phyloP scores from a whole-genome alignment of 495 filamentous ascomycete species.

The Hamigera avellanea region DNA sequence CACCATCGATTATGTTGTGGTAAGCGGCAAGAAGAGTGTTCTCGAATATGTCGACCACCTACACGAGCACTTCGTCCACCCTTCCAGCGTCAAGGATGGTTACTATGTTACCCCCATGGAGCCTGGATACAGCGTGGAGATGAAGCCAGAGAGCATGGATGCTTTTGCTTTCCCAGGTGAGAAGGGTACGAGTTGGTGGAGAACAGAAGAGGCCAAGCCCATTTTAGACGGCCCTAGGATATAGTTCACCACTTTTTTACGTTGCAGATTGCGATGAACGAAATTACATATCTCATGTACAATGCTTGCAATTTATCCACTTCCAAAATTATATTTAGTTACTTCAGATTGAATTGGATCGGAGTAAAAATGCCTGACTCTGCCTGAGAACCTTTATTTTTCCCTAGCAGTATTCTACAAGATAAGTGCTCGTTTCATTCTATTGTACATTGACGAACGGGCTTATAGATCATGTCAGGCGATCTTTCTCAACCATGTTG shows the following conservation, averaged over 20 bases:
- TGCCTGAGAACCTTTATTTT: no score
- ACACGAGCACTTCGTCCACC: slow-evolving; percentile 87
- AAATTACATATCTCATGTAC: no score
- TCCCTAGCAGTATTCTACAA: no score
- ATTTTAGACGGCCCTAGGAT: slow-evolving; percentile 48
- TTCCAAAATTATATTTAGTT: no score
- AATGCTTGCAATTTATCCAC: no score
- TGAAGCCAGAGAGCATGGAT: slow-evolving; percentile 83
- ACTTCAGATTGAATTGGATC: no score
- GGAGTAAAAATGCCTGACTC: no score
- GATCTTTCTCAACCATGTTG: no score
- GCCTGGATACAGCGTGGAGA: slow-evolving; percentile 84
- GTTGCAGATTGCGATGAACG: no score
- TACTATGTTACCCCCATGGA: slow-evolving; percentile 78
- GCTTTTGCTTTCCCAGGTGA: slow-evolving; percentile 63
- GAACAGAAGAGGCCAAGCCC: slow-evolving; percentile 50
- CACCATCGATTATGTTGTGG: slow-evolving; percentile 89
- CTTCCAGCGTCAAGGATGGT: slow-evolving; percentile 66
- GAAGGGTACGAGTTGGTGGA: slow-evolving; percentile 75
- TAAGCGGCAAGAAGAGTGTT: slow-evolving; percentile 67
- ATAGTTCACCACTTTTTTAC: slow-evolving; percentile 12
- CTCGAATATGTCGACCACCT: slow-evolving; percentile 90
- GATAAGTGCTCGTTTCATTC: no score
- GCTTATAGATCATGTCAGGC: no score
- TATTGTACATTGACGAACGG: no score